phyloP scores from a whole-genome alignment of 2,329 filamentous ascomycete species.

The Pseudogymnoascus sp. region DNA sequence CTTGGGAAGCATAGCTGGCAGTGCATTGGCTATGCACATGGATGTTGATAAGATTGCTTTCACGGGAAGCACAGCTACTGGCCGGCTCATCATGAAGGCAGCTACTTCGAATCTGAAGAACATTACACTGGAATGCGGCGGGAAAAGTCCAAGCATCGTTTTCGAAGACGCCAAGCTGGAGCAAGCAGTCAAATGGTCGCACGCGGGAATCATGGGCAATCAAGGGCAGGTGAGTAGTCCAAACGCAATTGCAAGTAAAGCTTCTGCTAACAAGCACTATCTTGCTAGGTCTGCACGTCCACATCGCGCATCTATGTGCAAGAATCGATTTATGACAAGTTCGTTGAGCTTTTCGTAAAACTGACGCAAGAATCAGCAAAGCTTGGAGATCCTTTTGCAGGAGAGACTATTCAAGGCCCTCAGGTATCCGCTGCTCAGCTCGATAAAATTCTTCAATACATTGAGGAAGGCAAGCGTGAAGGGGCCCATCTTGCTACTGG shows the following conservation, averaged over 20 bases:
- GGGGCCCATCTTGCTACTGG: slow-evolving; percentile 33
- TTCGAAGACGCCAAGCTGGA: slow-evolving; percentile 57
- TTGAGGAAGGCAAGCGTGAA: slow-evolving; percentile 35
- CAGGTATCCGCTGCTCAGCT: slow-evolving; percentile 40
- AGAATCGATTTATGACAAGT: slow-evolving; percentile 42
- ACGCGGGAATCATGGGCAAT: slow-evolving; percentile 27
- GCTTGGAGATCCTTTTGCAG: slow-evolving; percentile 37
- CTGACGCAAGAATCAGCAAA: slow-evolving; percentile 28
- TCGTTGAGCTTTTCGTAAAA: slow-evolving; percentile 32
- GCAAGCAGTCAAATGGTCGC: slow-evolving; percentile 59
- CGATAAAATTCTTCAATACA: slow-evolving; percentile 37
- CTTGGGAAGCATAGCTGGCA: slow-evolving; percentile 56
- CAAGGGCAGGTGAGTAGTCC: slow-evolving; percentile 22
- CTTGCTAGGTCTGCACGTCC: slow-evolving; percentile 49
- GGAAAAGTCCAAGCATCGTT: slow-evolving; percentile 55
- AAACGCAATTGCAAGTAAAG: slow-evolving; percentile 36
- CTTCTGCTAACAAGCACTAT: too few species aligned
- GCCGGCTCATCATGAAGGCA: slow-evolving; percentile 64
- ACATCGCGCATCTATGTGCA: slow-evolving; percentile 53
- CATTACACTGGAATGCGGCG: slow-evolving; percentile 58
- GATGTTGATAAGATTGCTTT: slow-evolving; percentile 68
- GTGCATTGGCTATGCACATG: slow-evolving; percentile 56
- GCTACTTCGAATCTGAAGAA: slow-evolving; percentile 54
- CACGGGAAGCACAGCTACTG: slow-evolving; percentile 64
- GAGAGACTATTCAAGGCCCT: slow-evolving; percentile 38